Conservation (phyloP, 768 basidiomycete genomes). For the Lanmaoa rubissima region DNA sequence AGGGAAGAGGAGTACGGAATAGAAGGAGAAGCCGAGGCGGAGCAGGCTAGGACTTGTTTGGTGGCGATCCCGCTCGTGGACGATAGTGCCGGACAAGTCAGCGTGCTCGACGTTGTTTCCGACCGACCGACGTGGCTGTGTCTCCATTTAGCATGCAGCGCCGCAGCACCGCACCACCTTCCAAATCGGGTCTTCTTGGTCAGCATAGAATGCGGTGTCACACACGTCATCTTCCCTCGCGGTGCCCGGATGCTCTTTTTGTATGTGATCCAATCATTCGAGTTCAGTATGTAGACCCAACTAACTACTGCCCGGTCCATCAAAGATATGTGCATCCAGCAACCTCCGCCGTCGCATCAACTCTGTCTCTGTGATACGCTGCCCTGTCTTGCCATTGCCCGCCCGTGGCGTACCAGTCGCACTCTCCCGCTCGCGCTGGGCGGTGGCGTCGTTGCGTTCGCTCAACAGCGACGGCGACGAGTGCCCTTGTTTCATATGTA, state of each 20-base stretch:
- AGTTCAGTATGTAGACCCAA: too few relatives aligned
- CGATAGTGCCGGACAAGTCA: neutral
- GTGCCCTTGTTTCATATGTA: slow-evolving; percentile 19
- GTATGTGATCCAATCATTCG: too few relatives aligned
- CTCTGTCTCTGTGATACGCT: slow-evolving; percentile 75
- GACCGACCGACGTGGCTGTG: slow-evolving; percentile 35
- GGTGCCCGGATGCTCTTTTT: too few relatives aligned
- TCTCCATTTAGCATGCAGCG: slow-evolving; percentile 33
- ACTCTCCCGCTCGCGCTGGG: slow-evolving; percentile 26
- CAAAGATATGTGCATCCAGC: slow-evolving; percentile 69
- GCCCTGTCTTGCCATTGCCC: slow-evolving; percentile 48
- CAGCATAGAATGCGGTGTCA: slow-evolving; percentile 24
- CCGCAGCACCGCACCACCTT: slow-evolving; percentile 34
- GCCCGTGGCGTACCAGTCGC: slow-evolving; percentile 26
- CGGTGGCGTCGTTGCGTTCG: neutral
- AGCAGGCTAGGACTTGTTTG: neutral
- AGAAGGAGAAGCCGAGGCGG: slow-evolving; percentile 13
- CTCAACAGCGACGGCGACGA: slow-evolving; percentile 8
- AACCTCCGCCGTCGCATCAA: slow-evolving; percentile 76
- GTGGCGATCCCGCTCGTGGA: slow-evolving; percentile 8
- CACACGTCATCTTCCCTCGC: neutral
- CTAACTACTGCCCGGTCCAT: slow-evolving; percentile 15
- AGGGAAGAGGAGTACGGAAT: slow-evolving; percentile 1
- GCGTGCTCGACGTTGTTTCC: slow-evolving; percentile 33
- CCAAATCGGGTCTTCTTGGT: slow-evolving; percentile 16